phyloP scores from a whole-genome alignment of 805 yeast genomes.

The Candida palmyrensis region DNA sequence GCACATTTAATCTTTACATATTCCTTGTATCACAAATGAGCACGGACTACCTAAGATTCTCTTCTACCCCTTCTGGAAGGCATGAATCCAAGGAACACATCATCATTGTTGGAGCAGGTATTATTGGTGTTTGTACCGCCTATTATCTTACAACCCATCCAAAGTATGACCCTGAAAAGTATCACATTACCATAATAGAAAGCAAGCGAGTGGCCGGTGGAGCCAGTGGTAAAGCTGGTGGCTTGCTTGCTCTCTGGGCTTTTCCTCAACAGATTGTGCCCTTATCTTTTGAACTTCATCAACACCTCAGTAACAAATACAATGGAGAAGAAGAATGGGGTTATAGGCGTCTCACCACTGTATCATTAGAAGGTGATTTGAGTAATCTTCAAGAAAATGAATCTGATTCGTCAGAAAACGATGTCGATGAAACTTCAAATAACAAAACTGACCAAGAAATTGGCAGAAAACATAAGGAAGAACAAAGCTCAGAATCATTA shows the following conservation, averaged over 20 bases:
- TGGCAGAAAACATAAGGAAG: neutral
- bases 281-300: conserved; percentile 79
- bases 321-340: conserved; percentile 92
- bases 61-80: conserved; percentile 40
- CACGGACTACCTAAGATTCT: conserved; percentile 24
- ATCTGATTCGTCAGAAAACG: conserved; percentile 19
- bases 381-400: conserved; percentile 17
- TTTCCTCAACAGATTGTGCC: conserved; percentile 95
- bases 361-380: conserved; percentile 82
- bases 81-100: conserved; percentile 68
- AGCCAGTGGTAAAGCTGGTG: conserved; percentile 97
- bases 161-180: conserved; percentile 60
- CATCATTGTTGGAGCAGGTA: conserved; percentile 90
- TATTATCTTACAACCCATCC: conserved; percentile 84
- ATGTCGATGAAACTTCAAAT: conserved; percentile 8
- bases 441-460: neutral
- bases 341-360: conserved; percentile 81
- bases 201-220: conserved; percentile 94
- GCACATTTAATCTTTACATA: too few species aligned
- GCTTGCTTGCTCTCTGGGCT: conserved; percentile 91
- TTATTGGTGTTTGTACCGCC: conserved; percentile 93
- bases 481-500: neutral
- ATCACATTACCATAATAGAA: conserved; percentile 82
- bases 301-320: conserved; percentile 70
- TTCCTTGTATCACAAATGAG: neutral